Conservation (phyloP, 768 basidiomycete species). For the Cubamyces lactineus region DNA sequence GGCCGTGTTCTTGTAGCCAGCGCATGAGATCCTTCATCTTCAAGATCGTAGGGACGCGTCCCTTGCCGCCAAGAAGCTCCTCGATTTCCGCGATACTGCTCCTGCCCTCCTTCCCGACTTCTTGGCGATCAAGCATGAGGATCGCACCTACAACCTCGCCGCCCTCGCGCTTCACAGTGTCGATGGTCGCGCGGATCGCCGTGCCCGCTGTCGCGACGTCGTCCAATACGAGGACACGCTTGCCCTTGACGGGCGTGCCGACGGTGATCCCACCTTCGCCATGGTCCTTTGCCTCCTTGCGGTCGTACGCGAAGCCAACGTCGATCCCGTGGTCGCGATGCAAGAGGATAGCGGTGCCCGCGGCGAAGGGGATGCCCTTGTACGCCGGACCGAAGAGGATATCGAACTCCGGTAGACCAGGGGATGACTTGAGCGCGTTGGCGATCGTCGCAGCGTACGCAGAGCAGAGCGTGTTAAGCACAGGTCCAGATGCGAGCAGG, state of each 20-base stretch:
- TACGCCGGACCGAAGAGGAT: constrained; percentile 96
- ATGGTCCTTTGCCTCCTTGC: constrained; percentile 95
- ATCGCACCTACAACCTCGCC: constrained; percentile 90
- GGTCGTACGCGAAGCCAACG: constrained; percentile 88
- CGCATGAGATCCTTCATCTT: constrained; percentile 83
- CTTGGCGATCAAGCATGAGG: constrained; percentile 85
- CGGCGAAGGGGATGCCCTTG: constrained; percentile 94
- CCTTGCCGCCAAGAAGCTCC: constrained; percentile 65
- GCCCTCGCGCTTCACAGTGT: constrained; percentile 65
- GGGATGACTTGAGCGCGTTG: constrained; percentile 45
- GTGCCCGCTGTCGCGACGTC: constrained; percentile 96
- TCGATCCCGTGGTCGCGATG: constrained; percentile 62
- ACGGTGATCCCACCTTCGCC: constrained; percentile 94
- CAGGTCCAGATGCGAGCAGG: constrained; percentile 79
- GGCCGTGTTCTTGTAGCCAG: constrained; percentile 77
- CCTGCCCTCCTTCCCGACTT: constrained; percentile 71
- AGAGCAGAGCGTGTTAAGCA: constrained; percentile 73
- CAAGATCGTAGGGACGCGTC: constrained; percentile 76
- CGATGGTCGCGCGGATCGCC: constrained; percentile 83
- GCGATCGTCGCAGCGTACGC: constrained; percentile 86
- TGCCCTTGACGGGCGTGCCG: constrained; percentile 79
- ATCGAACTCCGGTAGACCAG: constrained; percentile 57
- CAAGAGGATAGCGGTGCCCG: constrained; percentile 78
- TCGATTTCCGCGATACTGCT: constrained; percentile 88
- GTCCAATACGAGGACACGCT: constrained; percentile 87